These are phyloP conservation scores for Pilaira anomala DNA, from an alignment of 192 early-diverging fungal genomes.

Conservation along the genomic window DNA sequence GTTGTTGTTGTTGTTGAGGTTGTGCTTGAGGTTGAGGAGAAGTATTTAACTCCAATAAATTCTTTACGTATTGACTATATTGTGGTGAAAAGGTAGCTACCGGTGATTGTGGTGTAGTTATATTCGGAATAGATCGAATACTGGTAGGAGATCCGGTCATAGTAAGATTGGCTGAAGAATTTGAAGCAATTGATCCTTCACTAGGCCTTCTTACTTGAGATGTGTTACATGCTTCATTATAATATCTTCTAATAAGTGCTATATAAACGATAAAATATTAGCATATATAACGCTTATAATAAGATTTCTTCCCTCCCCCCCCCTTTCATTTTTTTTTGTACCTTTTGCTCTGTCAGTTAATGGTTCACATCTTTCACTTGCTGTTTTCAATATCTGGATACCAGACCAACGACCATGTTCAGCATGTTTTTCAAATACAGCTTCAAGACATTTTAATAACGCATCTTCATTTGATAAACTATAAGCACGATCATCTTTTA, in stretches of 20 bases:
- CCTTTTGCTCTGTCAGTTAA: neutral
- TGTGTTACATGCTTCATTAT: neutral
- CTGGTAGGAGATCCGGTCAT: neutral
- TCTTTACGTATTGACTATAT: too few species aligned
- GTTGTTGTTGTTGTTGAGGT: too few species aligned
- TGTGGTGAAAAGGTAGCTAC: neutral
- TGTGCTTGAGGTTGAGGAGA: too few species aligned
- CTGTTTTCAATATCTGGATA: neutral
- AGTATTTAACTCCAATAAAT: too few species aligned
- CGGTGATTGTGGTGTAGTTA: neutral
- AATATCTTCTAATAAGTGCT: neutral
- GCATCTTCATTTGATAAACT: neutral
- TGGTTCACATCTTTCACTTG: neutral
- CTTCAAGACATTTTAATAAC: neutral
- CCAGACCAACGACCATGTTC: constrained; percentile 15
- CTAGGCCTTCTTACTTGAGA: neutral
- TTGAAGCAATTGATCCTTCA: neutral
- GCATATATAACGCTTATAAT: neutral
- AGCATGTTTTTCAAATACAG: neutral
- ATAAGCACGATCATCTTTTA: neutral
- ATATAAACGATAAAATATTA: neutral
- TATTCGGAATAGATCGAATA: neutral
- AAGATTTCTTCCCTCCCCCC: too few species aligned
- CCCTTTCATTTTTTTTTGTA: neutral
- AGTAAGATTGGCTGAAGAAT: neutral